phyloP scores from a whole-genome alignment of 164 flowering plant species.

The Vitis riparia region DNA sequence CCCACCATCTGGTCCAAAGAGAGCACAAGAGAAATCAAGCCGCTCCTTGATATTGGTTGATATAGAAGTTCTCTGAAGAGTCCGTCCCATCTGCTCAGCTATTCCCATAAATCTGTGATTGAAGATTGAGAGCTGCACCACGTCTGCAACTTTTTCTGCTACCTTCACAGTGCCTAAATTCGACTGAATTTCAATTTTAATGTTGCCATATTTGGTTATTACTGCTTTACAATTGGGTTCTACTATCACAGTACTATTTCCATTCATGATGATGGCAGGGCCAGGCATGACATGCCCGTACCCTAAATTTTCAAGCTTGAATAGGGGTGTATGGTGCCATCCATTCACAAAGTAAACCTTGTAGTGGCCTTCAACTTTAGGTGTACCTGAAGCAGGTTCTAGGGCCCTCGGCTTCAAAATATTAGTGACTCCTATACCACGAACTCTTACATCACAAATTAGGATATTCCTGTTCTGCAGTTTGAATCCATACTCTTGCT shows the following conservation, averaged over 20 bases:
- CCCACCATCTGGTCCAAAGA: constrained; percentile 95
- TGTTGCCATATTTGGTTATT: constrained; percentile 83
- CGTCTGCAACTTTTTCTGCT: constrained; percentile 79
- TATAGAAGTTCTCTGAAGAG: constrained; percentile 93
- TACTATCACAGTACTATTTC: constrained; percentile 92
- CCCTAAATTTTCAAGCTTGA: constrained; percentile 80
- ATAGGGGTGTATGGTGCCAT: constrained; percentile 76
- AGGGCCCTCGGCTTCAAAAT: constrained; percentile 66
- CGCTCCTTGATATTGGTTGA: constrained; percentile 97
- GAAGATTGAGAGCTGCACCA: constrained; percentile 94
- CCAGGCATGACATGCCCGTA: constrained; percentile 68
- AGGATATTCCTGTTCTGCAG: constrained; percentile 77
- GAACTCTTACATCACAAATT: constrained; percentile 90
- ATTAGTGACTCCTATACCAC: constrained; percentile 88
- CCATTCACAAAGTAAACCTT: constrained; percentile 73
- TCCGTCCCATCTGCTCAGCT: constrained; percentile 99
- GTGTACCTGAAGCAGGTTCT: constrained; percentile 36
- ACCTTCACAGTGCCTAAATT: constrained; percentile 34
- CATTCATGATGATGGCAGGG: constrained; percentile 94
- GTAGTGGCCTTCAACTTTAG: constrained; percentile 55
- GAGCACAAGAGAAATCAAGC: constrained; percentile 96
- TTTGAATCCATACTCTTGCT: constrained; percentile 90
- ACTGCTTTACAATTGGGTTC: constrained; percentile 82
- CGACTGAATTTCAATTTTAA: constrained; percentile 72
- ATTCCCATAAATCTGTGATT: constrained; percentile 98